Evolutionary conservation across 495 filamentous ascomycete genomes (phyloP).

Genomic region (Tirmania nivea): DNA sequence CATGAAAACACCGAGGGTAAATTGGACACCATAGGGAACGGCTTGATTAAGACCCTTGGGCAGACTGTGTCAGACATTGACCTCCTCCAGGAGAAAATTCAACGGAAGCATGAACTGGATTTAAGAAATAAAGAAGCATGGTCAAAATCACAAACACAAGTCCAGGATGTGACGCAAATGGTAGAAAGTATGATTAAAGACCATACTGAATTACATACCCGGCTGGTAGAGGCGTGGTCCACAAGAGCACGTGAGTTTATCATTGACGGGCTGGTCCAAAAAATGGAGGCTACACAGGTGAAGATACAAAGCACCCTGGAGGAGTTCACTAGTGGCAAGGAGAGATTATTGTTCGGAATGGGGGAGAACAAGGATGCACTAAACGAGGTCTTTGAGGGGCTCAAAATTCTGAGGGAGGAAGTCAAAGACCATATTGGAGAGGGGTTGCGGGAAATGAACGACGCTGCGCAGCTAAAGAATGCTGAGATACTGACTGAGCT

Average conservation of each 20-base stretch:
- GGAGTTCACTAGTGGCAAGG: constrained; percentile 39
- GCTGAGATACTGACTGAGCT: constrained; percentile 81
- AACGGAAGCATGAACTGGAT: constrained; percentile 65
- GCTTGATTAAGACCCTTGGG: constrained; percentile 52
- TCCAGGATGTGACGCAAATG: constrained; percentile 47
- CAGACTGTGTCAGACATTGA: constrained; percentile 58
- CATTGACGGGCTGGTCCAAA: constrained; percentile 44
- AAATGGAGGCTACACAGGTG: constrained; percentile 25
- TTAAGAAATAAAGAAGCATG: constrained; percentile 53
- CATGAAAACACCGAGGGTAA: constrained; percentile 67
- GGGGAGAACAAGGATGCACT: constrained; percentile 59
- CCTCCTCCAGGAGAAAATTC: constrained; percentile 61
- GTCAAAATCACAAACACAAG: constrained; percentile 50
- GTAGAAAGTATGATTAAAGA: constrained; percentile 50
- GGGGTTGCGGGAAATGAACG: constrained; percentile 63
- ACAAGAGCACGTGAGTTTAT: constrained; percentile 52
- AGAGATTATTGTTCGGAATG: constrained; percentile 44
- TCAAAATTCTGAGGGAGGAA: constrained; percentile 65
- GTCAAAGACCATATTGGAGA: constrained; percentile 70
- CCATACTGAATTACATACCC: constrained; percentile 47
- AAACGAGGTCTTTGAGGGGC: constrained; percentile 78
- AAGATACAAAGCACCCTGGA: too few relatives aligned
- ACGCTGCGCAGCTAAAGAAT: constrained; percentile 68
- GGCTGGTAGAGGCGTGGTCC: constrained; percentile 42
- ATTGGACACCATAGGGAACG: constrained; percentile 45